Conservation (phyloP, 1,284 basidiomycete genomes). For the Takashimella koratensis region DNA sequence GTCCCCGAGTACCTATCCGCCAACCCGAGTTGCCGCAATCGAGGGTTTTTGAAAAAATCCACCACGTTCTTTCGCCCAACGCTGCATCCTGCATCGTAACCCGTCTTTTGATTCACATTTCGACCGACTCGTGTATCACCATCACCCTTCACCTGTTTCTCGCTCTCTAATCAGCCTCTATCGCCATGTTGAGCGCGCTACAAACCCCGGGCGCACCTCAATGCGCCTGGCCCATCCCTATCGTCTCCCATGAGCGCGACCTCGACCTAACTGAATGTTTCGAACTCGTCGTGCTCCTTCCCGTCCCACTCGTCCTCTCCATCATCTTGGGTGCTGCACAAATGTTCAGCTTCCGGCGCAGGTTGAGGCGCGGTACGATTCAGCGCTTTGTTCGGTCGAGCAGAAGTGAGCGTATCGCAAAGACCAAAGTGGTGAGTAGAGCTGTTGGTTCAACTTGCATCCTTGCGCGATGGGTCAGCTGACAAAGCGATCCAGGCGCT, state of each 20-base stretch:
- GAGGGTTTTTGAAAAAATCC: too few species aligned
- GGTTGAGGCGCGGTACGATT: conserved; percentile 22
- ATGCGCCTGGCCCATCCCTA: conserved; percentile 36
- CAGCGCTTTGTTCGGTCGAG: conserved; percentile 29
- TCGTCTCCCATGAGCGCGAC: conserved; percentile 56
- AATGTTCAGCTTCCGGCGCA: conserved; percentile 44
- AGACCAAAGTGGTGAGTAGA: conserved; percentile 61
- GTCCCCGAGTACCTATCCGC: too few species aligned
- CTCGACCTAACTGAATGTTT: conserved; percentile 84
- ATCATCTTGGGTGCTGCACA: conserved; percentile 49
- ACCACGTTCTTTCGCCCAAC: too few species aligned
- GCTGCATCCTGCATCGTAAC: too few species aligned
- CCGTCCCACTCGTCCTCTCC: conserved; percentile 56
- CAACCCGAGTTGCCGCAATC: too few species aligned
- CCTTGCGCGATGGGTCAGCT: conserved; percentile 50
- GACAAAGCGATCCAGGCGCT: conserved; percentile 46
- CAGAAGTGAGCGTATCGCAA: conserved; percentile 56
- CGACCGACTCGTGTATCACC: too few species aligned
- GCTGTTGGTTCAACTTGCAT: conserved; percentile 49
- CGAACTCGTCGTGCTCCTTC: conserved; percentile 66
- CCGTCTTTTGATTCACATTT: too few species aligned
- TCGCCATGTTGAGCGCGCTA: too few species aligned
- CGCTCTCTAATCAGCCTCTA: too few species aligned
- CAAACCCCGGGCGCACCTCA: conserved; percentile 5
- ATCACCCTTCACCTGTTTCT: too few species aligned